These are phyloP conservation scores for Russula compacta DNA, from an alignment of 768 basidiomycete species.

Conservation along the genomic window DNA sequence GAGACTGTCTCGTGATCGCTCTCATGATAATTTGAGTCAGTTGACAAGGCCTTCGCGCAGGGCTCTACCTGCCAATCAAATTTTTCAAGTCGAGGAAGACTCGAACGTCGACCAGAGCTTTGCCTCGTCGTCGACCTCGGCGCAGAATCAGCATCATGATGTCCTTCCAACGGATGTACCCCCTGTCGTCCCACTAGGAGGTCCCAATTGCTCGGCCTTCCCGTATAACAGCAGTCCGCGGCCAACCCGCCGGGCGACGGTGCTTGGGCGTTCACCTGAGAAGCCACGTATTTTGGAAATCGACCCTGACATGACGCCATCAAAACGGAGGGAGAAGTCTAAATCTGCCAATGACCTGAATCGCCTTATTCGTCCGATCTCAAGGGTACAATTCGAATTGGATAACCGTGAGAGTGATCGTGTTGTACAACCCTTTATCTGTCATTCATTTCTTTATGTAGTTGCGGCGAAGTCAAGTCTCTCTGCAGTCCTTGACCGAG, in stretches of 20 bases:
- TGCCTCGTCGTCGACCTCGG: conserved; percentile 7
- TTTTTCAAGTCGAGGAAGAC: conserved; percentile 46
- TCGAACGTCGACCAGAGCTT: conserved; percentile 26
- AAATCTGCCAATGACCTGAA: conserved; percentile 57
- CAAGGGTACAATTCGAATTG: conserved; percentile 55
- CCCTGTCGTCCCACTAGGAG: conserved; percentile 24
- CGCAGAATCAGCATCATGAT: background rate
- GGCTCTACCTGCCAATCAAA: conserved; percentile 57
- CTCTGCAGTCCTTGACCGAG: conserved; percentile 43
- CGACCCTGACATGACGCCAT: conserved; percentile 41
- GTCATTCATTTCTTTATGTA: conserved; percentile 1
- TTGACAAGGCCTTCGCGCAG: conserved; percentile 53
- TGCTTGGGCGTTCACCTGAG: conserved; percentile 55
- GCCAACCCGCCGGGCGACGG: conserved; percentile 46
- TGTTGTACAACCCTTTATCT: background rate
- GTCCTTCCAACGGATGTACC: conserved; percentile 17
- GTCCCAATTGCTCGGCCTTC: conserved; percentile 16
- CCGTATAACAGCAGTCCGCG: conserved; percentile 31
- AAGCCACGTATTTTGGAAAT: conserved; percentile 25
- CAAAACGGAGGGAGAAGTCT: conserved; percentile 57
- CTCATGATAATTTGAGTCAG: conserved; percentile 33
- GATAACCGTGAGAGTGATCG: conserved; percentile 41
- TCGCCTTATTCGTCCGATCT: conserved; percentile 57
- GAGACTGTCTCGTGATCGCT: conserved; percentile 39
- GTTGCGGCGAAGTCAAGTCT: conserved; percentile 19